Base-by-base conservation (phyloP, 1,139 yeast species). In the Hyphopichia khmerensis region DNA sequence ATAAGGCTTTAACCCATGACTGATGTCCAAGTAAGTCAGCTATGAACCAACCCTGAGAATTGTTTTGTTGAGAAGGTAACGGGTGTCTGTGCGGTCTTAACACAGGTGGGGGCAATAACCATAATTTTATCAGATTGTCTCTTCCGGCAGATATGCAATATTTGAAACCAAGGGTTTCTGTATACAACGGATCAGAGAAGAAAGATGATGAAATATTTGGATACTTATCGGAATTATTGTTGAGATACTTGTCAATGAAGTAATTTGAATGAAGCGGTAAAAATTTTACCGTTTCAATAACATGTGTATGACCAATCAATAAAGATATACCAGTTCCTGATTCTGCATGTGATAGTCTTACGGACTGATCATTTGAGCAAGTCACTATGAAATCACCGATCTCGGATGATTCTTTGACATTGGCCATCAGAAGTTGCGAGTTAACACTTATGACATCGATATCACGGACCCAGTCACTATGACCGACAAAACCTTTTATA, bases 381-480 rank as follows among this genome's bases (percentile, higher is more conserved):
- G 95, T 83, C 16, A 90, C 50, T 2, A 89, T 51, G 52, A 76
- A 86, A 42, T 82, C 85, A 3, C 84, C 84, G 24, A 57, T 48
- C 3, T 52, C 49, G 18, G 38, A 44, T 8, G 53, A 45, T 21
- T 39, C 41, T 35, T 51, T 47, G 9, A 47, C 31, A 10, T 39
- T 36, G 15, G 46, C 40, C 5, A 51, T 33, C 50, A 49, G 46
- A 6, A 56, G 31, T 14, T 43, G 41, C 8, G 54, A 39, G 40
- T 56, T 45, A n/a, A 59, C 42, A 41, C 56, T 48, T 4, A 57
- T 58, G 3, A 61, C 74, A 46, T 81, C 84, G 7, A 89, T 59
- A 18, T 79, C 73, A 50, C 96, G 72, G 9, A 89, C 90, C 98
- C 98, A 91, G 52, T 89, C 96, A 27, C 88, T 77, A 60, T 91